A percentile compares a stretch with the other conserved stretches of the same genome.
Conservation (phyloP, 2,329 filamentous ascomycete species). For the Mycosphaerella sp. region DNA sequence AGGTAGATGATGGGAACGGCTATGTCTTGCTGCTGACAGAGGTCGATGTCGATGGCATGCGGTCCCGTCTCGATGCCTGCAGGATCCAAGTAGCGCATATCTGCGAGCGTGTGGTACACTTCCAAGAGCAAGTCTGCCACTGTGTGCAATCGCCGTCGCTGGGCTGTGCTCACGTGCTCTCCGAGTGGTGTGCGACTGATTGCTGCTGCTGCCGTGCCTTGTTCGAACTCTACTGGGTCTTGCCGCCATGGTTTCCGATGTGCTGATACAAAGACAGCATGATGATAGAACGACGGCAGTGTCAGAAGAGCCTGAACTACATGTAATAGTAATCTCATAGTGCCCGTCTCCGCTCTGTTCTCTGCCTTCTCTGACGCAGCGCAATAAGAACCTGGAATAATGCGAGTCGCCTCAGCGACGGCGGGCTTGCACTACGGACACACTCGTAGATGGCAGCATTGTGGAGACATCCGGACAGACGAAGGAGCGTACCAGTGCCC, state of each 20-base stretch:
- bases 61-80: neutral
- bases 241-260: neutral
- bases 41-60: neutral
- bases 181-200: neutral
- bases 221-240: neutral
- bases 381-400: too few relatives aligned
- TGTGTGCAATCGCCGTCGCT: neutral
- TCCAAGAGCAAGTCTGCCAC: constrained; percentile 2
- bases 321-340: neutral
- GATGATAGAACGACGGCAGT: neutral
- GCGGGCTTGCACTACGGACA: neutral
- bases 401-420: neutral
- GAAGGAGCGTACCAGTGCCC: neutral
- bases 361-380: neutral
- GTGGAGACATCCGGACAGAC: neutral
- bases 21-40: neutral
- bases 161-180: neutral
- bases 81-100: constrained; percentile 5
- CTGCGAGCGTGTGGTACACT: neutral
- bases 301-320: neutral
- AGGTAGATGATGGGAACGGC: neutral
- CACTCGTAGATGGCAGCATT: neutral
- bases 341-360: neutral
- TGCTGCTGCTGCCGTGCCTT: neutral
- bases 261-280: neutral